phyloP scores from a whole-genome alignment of 1,284 basidiomycete genomes.

The Gymnopus androsaceus region DNA sequence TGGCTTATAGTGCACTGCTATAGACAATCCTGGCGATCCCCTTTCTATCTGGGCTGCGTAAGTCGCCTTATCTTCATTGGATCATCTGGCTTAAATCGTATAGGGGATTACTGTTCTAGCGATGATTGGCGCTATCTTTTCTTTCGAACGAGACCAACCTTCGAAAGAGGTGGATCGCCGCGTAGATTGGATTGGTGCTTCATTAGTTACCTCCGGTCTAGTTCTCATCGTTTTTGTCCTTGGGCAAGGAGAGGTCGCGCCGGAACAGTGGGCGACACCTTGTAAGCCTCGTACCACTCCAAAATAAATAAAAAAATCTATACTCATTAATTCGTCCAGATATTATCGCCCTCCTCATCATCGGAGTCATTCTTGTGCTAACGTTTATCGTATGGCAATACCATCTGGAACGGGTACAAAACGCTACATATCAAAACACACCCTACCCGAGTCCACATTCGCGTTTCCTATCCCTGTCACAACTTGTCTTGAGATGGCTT shows the following conservation, averaged over 20 bases:
- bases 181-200: conserved; percentile 84
- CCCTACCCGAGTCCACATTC: neutral
- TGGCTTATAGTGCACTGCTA: neutral
- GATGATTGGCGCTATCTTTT: conserved; percentile 48
- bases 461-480: neutral
- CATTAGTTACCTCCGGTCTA: conserved; percentile 73
- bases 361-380: conserved; percentile 43
- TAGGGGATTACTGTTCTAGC: conserved; percentile 42
- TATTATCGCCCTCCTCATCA: conserved; percentile 24
- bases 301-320: no score
- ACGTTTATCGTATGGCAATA: conserved; percentile 17
- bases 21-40: conserved; percentile 54
- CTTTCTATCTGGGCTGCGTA: conserved; percentile 55
- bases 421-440: neutral
- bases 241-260: conserved; percentile 70
- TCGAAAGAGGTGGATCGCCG: conserved; percentile 54
- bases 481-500: neutral
- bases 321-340: conserved; percentile 3
- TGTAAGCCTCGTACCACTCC: conserved; percentile 60
- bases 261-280: conserved; percentile 71
- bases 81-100: conserved; percentile 26
- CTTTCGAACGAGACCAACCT: conserved; percentile 55
- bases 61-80: conserved; percentile 36
- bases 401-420: conserved; percentile 13
- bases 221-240: conserved; percentile 82